A percentile compares a stretch with the other conserved stretches of the same genome.
Evolutionary conservation across 352 stramenopile species (phyloP).

Genomic region (Phytophthora vignae): DNA sequence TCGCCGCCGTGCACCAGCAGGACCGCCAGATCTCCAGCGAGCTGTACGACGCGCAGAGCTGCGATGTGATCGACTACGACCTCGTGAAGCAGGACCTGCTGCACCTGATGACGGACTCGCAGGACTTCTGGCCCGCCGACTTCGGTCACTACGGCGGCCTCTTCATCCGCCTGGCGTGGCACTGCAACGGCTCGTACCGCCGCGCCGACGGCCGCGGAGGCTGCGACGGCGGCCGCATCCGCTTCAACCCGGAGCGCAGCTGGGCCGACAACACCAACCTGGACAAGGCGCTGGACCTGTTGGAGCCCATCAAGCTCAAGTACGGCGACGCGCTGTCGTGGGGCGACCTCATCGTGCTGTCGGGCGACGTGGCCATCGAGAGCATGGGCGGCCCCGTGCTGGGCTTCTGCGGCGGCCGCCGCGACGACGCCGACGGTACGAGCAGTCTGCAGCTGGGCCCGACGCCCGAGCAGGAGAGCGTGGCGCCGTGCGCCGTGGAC

Average conservation of each 20-base stretch:
- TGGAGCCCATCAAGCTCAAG: constrained; percentile 63
- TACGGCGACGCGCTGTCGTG: constrained; percentile 77
- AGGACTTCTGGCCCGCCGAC: constrained; percentile 85
- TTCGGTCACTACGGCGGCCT: constrained; percentile 89
- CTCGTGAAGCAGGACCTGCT: constrained; percentile 70
- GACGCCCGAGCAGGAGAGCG: constrained; percentile 45
- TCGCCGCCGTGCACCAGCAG: constrained; percentile 22
- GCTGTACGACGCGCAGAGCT: constrained; percentile 31
- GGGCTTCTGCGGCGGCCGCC: constrained; percentile 83
- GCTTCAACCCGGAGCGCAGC: constrained; percentile 43
- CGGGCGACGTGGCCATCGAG: constrained; percentile 92
- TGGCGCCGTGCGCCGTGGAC: constrained; percentile 45
- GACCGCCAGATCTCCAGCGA: constrained; percentile 33
- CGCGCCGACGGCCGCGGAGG: constrained; percentile 36
- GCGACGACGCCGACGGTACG: constrained; percentile 71
- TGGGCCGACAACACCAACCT: constrained; percentile 62
- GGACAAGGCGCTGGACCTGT: constrained; percentile 51
- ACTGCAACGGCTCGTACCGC: constrained; percentile 52
- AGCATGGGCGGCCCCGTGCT: constrained; percentile 91
- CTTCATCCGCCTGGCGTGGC: constrained; percentile 77
- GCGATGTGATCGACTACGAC: constrained; percentile 41
- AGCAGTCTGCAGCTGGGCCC: constrained; percentile 58
- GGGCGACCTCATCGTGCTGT: constrained; percentile 93
- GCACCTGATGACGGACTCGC: constrained; percentile 65
- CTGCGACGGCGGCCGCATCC: constrained; percentile 42